These are phyloP conservation scores for Xenosphaeropsis pyriputrescens DNA, from an alignment of 2,329 filamentous ascomycete species.

Conservation along the genomic window DNA sequence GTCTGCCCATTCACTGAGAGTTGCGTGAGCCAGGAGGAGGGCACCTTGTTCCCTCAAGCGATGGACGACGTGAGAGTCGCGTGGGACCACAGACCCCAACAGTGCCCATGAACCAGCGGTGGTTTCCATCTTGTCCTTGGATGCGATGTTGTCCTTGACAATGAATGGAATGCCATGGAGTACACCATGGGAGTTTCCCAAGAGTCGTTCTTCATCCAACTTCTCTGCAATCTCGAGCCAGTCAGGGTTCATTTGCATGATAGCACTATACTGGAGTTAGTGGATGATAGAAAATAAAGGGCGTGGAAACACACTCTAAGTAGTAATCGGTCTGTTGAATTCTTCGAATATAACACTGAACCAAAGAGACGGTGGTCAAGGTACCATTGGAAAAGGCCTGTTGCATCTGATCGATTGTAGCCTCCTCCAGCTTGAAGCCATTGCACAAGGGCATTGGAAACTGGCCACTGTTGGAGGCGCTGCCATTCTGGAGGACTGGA, in stretches of 20 bases:
- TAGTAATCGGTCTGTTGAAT: conserved; percentile 45
- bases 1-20: conserved; percentile 60
- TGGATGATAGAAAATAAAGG: neutral
- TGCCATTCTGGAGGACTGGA: conserved; percentile 15
- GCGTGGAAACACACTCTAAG: conserved; percentile 31
- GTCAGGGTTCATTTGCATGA: conserved; percentile 17
- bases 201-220: conserved; percentile 27
- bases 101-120: conserved; percentile 58
- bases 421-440: conserved; percentile 43
- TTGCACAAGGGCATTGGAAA: conserved; percentile 48
- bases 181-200: conserved; percentile 29
- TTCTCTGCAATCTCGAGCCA: conserved; percentile 30
- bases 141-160: conserved; percentile 36
- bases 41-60: conserved; percentile 45
- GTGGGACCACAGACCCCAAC: conserved; percentile 47
- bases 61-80: conserved; percentile 50
- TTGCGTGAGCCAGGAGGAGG: conserved; percentile 56
- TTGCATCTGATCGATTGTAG: conserved; percentile 40
- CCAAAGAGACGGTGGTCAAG: conserved; percentile 48
- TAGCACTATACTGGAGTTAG: conserved; percentile 28
- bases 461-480: neutral
- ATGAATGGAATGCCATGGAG: conserved; percentile 47
- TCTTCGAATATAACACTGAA: conserved; percentile 41
- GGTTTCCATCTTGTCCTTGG: conserved; percentile 56
- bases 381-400: conserved; percentile 38